These are phyloP conservation scores for Malus orientalis DNA, from an alignment of 306 rosid species.

Conservation along the genomic window DNA sequence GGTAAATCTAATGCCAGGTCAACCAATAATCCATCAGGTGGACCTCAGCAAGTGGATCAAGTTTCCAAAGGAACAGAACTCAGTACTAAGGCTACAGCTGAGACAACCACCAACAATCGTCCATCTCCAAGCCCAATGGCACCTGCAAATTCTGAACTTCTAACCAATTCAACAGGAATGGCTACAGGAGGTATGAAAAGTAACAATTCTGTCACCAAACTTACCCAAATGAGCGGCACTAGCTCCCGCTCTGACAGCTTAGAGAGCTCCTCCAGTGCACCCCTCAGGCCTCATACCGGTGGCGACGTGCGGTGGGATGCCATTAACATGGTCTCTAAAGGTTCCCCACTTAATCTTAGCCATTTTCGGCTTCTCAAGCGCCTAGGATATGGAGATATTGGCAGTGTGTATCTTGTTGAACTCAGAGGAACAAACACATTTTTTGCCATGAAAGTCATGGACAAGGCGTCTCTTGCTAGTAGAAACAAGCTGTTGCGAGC, in stretches of 20 bases:
- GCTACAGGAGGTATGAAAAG: conserved; percentile 13
- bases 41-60: conserved; percentile 16
- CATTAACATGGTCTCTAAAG: conserved; percentile 43
- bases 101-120: conserved; percentile 5
- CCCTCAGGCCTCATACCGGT: conserved; percentile 76
- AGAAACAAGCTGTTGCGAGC: conserved; percentile 80
- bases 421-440: conserved; percentile 50
- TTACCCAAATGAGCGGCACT: conserved; percentile 25
- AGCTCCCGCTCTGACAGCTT: conserved; percentile 61
- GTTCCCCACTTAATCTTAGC: conserved; percentile 45
- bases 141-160: conserved; percentile 25
- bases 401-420: conserved; percentile 73
- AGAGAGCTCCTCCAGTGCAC: conserved; percentile 47
- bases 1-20: conserved; percentile 14
- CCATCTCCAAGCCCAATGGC: conserved; percentile 28
- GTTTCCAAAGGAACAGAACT: conserved; percentile 21
- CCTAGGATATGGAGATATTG: conserved; percentile 79
- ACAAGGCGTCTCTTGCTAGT: conserved; percentile 74
- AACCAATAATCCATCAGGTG: conserved; percentile 17
- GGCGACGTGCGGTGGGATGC: conserved; percentile 89
- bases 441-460: conserved; percentile 92
- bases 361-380: conserved; percentile 80
- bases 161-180: conserved; percentile 10
- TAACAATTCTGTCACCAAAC: conserved; percentile 14
- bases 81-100: conserved; percentile 18